phyloP scores from a whole-genome alignment of 2,329 filamentous ascomycete genomes.

The Epicoccum nigrum region DNA sequence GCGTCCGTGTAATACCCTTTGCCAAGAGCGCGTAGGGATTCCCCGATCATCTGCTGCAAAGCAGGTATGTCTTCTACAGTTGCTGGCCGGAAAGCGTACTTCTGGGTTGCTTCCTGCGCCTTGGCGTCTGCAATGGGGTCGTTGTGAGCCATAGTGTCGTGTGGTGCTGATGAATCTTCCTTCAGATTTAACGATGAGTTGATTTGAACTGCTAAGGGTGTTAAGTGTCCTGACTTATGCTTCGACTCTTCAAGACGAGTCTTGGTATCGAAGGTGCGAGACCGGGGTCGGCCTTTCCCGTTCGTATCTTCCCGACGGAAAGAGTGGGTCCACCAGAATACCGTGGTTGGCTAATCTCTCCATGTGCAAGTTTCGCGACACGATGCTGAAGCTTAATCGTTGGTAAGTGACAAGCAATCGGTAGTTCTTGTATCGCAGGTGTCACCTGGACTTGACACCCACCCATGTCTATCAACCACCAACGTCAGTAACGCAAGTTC shows the following conservation, averaged over 20 bases:
- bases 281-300: conserved; percentile 14
- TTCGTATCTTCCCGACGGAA: conserved; percentile 12
- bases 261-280: conserved; percentile 9
- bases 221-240: not conserved
- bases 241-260: not conserved
- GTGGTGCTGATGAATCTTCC: not conserved
- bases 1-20: conserved; percentile 38
- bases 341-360: not conserved
- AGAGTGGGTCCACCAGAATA: conserved; percentile 1
- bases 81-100: conserved; percentile 37
- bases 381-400: not conserved
- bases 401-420: no score
- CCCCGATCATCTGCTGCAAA: conserved; percentile 36
- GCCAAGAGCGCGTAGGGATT: conserved; percentile 37
- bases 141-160: conserved; percentile 2
- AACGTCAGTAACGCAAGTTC: not conserved
- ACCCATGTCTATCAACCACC: not conserved
- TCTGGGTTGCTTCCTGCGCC: conserved; percentile 43
- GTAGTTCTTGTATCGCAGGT: not conserved
- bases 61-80: conserved; percentile 40
- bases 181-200: no score
- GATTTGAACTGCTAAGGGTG: no score
- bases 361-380: not conserved
- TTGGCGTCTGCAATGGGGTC: conserved; percentile 40
- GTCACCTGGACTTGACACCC: not conserved